These are phyloP conservation scores for Aspergillus nanangensis DNA, from an alignment of 495 filamentous ascomycete species.

Conservation along the genomic window DNA sequence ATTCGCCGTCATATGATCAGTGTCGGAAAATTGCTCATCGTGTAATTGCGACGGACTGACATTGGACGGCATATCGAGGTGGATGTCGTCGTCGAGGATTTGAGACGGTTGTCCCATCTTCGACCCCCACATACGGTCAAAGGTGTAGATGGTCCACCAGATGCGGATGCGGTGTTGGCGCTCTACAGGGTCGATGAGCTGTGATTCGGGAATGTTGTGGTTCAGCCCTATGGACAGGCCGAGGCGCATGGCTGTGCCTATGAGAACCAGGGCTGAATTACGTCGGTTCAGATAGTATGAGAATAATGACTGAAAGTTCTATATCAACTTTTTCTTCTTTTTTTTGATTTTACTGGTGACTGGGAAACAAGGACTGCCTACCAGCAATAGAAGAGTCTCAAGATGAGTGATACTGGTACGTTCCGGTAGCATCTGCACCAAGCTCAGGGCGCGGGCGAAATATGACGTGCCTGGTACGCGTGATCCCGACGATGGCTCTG, in stretches of 20 bases:
- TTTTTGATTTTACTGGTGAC: too few relatives aligned
- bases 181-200: constrained; percentile 39
- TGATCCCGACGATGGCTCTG: constrained; percentile 28
- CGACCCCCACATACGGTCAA: constrained; percentile 45
- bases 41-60: constrained; percentile 29
- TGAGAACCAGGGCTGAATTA: constrained; percentile 37
- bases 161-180: constrained; percentile 41
- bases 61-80: constrained; percentile 39
- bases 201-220: constrained; percentile 44
- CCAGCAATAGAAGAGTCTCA: constrained; percentile 35
- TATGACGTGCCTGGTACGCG: constrained; percentile 40
- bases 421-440: constrained; percentile 39
- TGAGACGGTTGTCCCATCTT: constrained; percentile 43
- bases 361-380: constrained; percentile 17
- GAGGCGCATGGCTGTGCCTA: constrained; percentile 40
- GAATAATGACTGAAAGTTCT: constrained; percentile 41
- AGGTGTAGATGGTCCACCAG: constrained; percentile 47
- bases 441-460: constrained; percentile 37
- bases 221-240: constrained; percentile 40
- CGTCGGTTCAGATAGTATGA: constrained; percentile 44
- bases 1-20: constrained; percentile 36
- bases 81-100: constrained; percentile 44
- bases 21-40: constrained; percentile 38
- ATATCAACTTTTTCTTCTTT: too few relatives aligned
- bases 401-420: constrained; percentile 38